These are phyloP conservation scores for Trichoderma breve DNA, from an alignment of 2,329 filamentous ascomycete species.

Conservation along the genomic window DNA sequence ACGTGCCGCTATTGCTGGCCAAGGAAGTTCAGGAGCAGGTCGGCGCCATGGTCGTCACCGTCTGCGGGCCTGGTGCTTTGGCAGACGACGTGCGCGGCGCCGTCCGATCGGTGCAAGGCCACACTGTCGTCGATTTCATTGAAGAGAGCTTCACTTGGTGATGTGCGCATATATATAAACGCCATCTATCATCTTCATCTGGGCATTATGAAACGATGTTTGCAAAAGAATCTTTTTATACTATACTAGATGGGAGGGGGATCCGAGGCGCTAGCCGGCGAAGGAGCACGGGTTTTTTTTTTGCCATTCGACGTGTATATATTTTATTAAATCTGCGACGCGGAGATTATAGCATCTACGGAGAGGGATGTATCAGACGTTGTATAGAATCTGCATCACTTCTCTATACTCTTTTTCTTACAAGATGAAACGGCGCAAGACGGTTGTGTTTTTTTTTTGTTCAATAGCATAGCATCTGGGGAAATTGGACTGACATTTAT, in stretches of 20 bases:
- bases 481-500: conserved; percentile 8
- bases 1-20: conserved; percentile 73
- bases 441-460: conserved; percentile 4
- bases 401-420: not conserved
- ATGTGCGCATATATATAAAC: conserved; percentile 17
- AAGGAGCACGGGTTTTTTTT: not conserved
- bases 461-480: conserved; percentile 19
- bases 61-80: conserved; percentile 72
- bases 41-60: conserved; percentile 84
- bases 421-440: not conserved
- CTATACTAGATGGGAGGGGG: conserved; percentile 16
- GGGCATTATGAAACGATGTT: conserved; percentile 9
- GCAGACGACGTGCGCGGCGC: conserved; percentile 73
- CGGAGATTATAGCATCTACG: conserved; percentile 25
- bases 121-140: conserved; percentile 67
- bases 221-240: not conserved
- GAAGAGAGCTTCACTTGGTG: conserved; percentile 75
- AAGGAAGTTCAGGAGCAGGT: conserved; percentile 79
- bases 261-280: conserved; percentile 7
- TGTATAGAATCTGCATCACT: conserved; percentile 20
- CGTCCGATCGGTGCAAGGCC: conserved; percentile 61
- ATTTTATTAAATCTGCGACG: conserved; percentile 24
- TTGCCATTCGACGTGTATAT: conserved; percentile 32
- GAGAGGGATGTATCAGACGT: conserved; percentile 15
- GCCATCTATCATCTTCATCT: conserved; percentile 2